Evolutionary conservation across 805 yeast genomes (phyloP), one percentile per base, ranked within the genome.

Genomic region (Phaffomyces thermotolerans): DNA sequence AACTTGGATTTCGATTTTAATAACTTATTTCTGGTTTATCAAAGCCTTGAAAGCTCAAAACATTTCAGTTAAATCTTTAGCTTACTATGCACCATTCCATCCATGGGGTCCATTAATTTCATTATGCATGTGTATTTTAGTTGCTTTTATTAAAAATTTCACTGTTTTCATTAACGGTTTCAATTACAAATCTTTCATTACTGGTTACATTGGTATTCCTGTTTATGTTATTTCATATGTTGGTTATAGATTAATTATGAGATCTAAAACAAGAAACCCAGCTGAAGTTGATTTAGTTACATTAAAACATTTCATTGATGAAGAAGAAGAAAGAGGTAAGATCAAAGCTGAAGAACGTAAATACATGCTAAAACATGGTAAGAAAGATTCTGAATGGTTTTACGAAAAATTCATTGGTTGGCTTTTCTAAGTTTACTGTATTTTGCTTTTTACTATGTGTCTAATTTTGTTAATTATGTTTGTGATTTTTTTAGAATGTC

Each of bases 151-250:
- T 59, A 84, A 84, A 65, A 81, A 81, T 53, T 83, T 82, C 62
- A 78, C 87, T 1, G 90, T 78, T 4, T 84, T 84, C 67, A 67
- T 84, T 53, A 78, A 78, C 41, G 64, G 61, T n/a, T 81, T 84
- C 59, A 73, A 74, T 49, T 80, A 79, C 65, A 76, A 77, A 62
- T 69, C 71, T 18, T 85, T 85, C 58, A 81, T 84, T 56, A 82
- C 91, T 34, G 90, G 90, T 39, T 84, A 84, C 65, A 81, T 84
- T 54, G 85, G 86, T 64, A 66, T 81, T 45, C 73, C 88, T 7
- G 81, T 79, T 20, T 59, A 79, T 36, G 78, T 85, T 17, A 86
- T 81, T 34, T 85, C 83, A 49, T 81, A 81, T 54, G 73, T 84
- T n/a, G 85, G 84, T 12, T 79, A 77, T 68, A 82, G 81, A 64